Base-by-base conservation (phyloP, 306 rosid genomes). In the Oxytropis ochrocephala region DNA sequence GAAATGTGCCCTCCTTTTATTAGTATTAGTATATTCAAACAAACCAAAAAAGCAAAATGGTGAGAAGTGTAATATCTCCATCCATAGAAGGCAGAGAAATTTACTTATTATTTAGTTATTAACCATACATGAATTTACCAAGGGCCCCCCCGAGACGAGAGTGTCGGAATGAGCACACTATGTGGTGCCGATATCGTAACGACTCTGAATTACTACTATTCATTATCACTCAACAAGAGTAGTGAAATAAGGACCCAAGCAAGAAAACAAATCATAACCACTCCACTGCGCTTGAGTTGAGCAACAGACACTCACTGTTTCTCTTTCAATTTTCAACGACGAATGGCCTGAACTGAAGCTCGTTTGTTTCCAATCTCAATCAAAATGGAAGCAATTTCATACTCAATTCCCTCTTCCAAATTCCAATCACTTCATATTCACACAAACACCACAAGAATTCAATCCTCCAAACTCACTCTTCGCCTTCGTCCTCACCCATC, bases 301-400 rank as follows among this genome's bases (percentile, higher is more conserved):
- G n/a, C n/a, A n/a, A n/a, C n/a, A n/a, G n/a, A n/a, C n/a, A n/a
- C n/a, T n/a, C n/a, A n/a, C n/a, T n/a, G n/a, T n/a, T 44, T 11
- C 50, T 63, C 50, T 36, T 46, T 16, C 54, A 12, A 11, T 36
- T 32, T n/a, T 33, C 55, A 5, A 11, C 46, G 68, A 8, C 51
- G 24, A 72, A 75, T 82, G 84, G 67, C 59, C 48, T 74, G 73
- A 78, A 66, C 48, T 74, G 73, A 78, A 66, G 8, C 56, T 48
- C 39, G 11, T 65, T 48, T 56, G 36, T 7, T 61, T 54, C 54
- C 29, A 61, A 67, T 58, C 78, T 8, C 73, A 58, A n/a, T 8
- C 73, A 58, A n/a, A 2, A 88, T 88, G 95, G 97, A 91, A 72
- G 24, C 87, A 35, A 36, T 83, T 39, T 76, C 80, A 41, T 67